Evolutionary conservation across 331 rosid genomes (phyloP), one percentile per base, ranked within the genome.

Genomic region (Rosa hybrid): DNA sequence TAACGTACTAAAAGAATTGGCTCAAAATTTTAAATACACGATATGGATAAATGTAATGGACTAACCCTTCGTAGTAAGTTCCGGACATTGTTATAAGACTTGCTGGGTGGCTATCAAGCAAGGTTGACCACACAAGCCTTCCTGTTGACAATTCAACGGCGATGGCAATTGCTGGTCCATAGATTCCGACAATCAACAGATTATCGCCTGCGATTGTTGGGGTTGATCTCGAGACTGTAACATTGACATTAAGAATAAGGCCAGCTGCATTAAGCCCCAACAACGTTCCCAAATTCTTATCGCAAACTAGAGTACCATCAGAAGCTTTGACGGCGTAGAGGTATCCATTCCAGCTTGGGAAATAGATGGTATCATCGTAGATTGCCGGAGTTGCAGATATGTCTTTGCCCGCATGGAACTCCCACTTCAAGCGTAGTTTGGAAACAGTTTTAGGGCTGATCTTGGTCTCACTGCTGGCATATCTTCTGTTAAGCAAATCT

Each of bases 271-370:
- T 64, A 25, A 82, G 68, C 7, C 81, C 81, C 0, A 81, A 71
- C 46, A 82, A 12, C 5, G 25, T 13, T 12, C 21, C 59, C 74
- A 82, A 72, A 41, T 77, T 77, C 49, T 71, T 77, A 74, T 77
- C 27, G 82, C 82, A 82, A 51, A 82, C n/a, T 7, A 82, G 44
- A 6, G 82, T 38, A 5, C 86, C 86, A 9, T 78, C 78, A 6
- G 51, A 25, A 1, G 82, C 69, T 17, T 27, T 77, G 39, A 78
- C 69, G 34, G 86, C 82, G 57, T 77, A 72, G 23, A 82, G 16
- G 69, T 78, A 54, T 0, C 86, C 86, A 18, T 82, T 82, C 86
- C 86, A 82, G 63, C 82, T 77, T 0, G 86, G 79, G 20, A 78
- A 82, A 30, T 82, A 82, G 20, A 82, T 59, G 50, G 68, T 72